These are phyloP conservation scores for Thalassiosira mediterranea DNA, from an alignment of 352 stramenopile genomes.

Conservation along the genomic window DNA sequence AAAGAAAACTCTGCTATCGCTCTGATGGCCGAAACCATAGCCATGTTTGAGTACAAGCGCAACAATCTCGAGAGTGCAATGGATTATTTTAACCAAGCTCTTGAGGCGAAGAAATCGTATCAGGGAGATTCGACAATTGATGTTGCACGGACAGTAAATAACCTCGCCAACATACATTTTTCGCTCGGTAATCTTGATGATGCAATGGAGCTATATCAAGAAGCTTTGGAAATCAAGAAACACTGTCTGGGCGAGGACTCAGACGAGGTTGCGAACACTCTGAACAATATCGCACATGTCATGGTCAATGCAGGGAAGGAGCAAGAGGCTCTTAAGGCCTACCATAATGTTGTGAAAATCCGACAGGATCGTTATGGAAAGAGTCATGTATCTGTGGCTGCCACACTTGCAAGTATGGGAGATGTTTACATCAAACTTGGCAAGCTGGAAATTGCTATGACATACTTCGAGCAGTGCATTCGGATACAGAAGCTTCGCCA, in stretches of 20 bases:
- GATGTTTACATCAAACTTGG: constrained; percentile 63
- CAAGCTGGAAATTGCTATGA: constrained; percentile 55
- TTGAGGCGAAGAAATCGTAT: constrained; percentile 49
- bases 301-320: constrained; percentile 54
- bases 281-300: constrained; percentile 79
- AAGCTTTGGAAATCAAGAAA: constrained; percentile 72
- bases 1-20: constrained; percentile 57
- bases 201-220: constrained; percentile 65
- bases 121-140: constrained; percentile 56
- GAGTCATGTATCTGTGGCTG: constrained; percentile 51
- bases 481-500: constrained; percentile 50
- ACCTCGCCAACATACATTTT: constrained; percentile 79
- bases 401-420: constrained; percentile 53
- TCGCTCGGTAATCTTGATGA: constrained; percentile 66
- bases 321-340: constrained; percentile 52
- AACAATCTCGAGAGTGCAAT: constrained; percentile 57
- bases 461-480: constrained; percentile 57
- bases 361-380: constrained; percentile 48
- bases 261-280: constrained; percentile 66
- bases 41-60: constrained; percentile 63
- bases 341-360: constrained; percentile 55
- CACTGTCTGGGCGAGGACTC: constrained; percentile 62
- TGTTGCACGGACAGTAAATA: constrained; percentile 59
- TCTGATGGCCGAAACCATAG: constrained; percentile 62
- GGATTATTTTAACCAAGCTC: constrained; percentile 58